Evolutionary conservation across 2,329 filamentous ascomycete species (phyloP), one percentile per base, ranked within the genome.

Genomic region (Bimuria novae-zelandiae): DNA sequence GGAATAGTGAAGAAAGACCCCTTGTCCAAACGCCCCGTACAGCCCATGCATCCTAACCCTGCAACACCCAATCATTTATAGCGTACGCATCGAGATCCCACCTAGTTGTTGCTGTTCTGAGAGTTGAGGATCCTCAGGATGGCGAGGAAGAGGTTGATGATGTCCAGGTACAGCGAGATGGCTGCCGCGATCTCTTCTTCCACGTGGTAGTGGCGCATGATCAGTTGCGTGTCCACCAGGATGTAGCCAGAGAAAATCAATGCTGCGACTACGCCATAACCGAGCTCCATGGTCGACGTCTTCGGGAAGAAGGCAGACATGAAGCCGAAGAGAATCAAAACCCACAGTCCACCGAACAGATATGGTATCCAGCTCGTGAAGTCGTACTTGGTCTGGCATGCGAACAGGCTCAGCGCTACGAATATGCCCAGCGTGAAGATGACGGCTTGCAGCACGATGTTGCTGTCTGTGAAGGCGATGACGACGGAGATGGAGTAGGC

Each of bases 301-400:
- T 88, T 84, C 3, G 91, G 92, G 78, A 99, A 88, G 82, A 97
- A 97, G 61, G 85, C 84, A 60, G 88, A 82, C 84, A 97, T 92
- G 80, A 99, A 94, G 45, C 94, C 90, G 71, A 97, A 97, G 35
- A 99, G 80, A 58, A 99, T 82, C 54, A 97, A 77, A 6, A 89
- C 88, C 94, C 94, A 97, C 16, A 99, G 83, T 0, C 82, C 87
- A 53, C 92, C 92, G 68, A 95, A 95, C 3, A 97, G 84, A 73
- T 97, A 97, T 16, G 94, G 93, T 80, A 93, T 90, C 93, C 94
- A 99, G 60, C 85, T 88, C 1, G 93, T 97, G 74, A 99, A 99
- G 80, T 99, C 94, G 72, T 99, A 99, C 75, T 95, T 96, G 60
- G 89, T 90, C 80, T 99, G 94, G 84, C 92, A 96, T 44, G 94